phyloP scores from a whole-genome alignment of 441 rosid genomes.

The Populus hybrid region DNA sequence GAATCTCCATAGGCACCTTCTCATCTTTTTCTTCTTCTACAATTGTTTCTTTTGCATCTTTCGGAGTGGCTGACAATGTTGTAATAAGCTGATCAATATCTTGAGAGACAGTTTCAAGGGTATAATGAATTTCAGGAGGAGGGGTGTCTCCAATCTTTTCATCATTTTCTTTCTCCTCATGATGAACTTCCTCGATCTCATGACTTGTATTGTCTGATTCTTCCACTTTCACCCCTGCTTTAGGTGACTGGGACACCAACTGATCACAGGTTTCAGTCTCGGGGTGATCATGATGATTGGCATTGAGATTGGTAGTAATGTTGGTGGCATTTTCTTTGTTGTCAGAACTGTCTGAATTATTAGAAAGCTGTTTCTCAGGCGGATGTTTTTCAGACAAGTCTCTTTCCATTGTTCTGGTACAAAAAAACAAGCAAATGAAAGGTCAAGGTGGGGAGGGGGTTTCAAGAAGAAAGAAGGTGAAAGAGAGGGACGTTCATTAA shows the following conservation, averaged over 20 bases:
- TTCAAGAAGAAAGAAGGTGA: slow-evolving; percentile 9
- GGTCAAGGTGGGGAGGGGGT: background rate
- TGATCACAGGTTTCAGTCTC: background rate
- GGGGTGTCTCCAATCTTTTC: slow-evolving; percentile 18
- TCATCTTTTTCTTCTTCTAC: slow-evolving; percentile 16
- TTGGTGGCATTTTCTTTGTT: background rate
- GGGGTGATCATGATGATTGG: background rate
- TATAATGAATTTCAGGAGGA: slow-evolving; percentile 27
- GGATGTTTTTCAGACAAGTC: slow-evolving; percentile 1
- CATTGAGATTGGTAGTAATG: background rate
- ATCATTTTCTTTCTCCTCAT: background rate
- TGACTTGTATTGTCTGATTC: background rate
- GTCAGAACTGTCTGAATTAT: background rate
- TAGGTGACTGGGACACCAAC: background rate
- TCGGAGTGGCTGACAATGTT: slow-evolving; percentile 3
- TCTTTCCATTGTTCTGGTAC: slow-evolving; percentile 16
- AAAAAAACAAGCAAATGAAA: slow-evolving; percentile 6
- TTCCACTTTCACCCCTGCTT: background rate
- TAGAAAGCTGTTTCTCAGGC: background rate
- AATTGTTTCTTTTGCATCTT: slow-evolving; percentile 3
- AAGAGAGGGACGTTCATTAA: slow-evolving; percentile 9
- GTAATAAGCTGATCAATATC: slow-evolving; percentile 51
- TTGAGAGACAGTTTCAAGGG: slow-evolving; percentile 45
- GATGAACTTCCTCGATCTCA: background rate
- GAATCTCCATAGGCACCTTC: slow-evolving; percentile 33